Percentiles rank a stretch among this genome's conserved stretches.
Conservation (phyloP, 371 early-diverging fungal species). For the Mycotypha africana region DNA sequence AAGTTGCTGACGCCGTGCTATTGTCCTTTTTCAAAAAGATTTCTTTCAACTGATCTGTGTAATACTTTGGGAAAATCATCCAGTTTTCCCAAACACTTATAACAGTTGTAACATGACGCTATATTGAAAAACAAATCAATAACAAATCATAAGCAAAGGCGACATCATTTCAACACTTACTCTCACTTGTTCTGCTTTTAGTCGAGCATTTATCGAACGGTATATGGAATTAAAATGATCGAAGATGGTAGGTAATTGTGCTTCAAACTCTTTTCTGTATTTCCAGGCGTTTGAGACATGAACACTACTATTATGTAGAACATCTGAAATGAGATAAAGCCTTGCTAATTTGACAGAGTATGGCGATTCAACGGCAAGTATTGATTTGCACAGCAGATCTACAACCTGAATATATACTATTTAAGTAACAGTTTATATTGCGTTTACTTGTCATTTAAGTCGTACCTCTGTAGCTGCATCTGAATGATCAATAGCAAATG, state of each 20-base stretch:
- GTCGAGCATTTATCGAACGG: slow-evolving; percentile 59
- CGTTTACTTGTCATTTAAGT: neutral
- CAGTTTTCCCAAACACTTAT: slow-evolving; percentile 85
- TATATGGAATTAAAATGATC: slow-evolving; percentile 67
- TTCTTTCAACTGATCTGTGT: slow-evolving; percentile 48
- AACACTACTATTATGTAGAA: slow-evolving; percentile 79
- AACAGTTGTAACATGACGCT: slow-evolving; percentile 58
- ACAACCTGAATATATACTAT: slow-evolving; percentile 44
- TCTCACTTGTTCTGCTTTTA: slow-evolving; percentile 83
- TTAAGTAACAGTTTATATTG: neutral
- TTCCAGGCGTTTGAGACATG: slow-evolving; percentile 85
- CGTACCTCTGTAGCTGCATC: slow-evolving; percentile 73
- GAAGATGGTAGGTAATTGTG: slow-evolving; percentile 61
- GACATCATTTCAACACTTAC: too few species aligned
- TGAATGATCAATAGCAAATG: slow-evolving; percentile 83
- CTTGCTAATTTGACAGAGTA: slow-evolving; percentile 67
- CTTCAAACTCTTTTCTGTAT: slow-evolving; percentile 71
- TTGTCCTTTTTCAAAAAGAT: slow-evolving; percentile 36
- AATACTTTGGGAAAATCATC: slow-evolving; percentile 79
- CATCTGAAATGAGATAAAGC: slow-evolving; percentile 79
- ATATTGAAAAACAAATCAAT: too few species aligned
- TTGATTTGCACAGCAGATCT: slow-evolving; percentile 57
- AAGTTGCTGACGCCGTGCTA: neutral
- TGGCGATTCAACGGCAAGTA: slow-evolving; percentile 55
- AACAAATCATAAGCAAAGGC: too few species aligned